These are phyloP conservation scores for Russula brevipes DNA, from an alignment of 768 basidiomycete genomes.

Conservation along the genomic window DNA sequence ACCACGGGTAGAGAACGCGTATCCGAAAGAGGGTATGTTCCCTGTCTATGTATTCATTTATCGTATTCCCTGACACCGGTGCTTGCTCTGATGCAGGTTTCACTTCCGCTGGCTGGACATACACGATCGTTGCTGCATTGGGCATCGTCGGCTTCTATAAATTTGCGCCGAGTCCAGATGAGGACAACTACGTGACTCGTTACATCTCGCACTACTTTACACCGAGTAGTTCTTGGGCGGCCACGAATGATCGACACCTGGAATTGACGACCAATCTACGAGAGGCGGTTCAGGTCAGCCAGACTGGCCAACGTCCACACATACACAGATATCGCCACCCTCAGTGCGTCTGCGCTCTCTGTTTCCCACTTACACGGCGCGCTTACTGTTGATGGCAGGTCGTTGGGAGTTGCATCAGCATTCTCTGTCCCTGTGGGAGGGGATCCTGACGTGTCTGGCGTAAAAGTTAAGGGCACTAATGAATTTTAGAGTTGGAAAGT, in stretches of 20 bases:
- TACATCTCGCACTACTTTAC: constrained; percentile 58
- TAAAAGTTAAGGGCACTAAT: constrained; percentile 21
- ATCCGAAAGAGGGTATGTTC: constrained; percentile 57
- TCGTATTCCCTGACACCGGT: not conserved
- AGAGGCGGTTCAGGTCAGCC: constrained; percentile 40
- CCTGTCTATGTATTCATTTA: not conserved
- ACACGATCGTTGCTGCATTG: constrained; percentile 48
- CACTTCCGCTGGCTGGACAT: constrained; percentile 61
- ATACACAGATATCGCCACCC: constrained; percentile 67
- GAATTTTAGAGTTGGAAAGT: constrained; percentile 8
- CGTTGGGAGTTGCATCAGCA: constrained; percentile 17
- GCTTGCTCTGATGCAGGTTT: constrained; percentile 45
- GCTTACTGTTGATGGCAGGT: constrained; percentile 1
- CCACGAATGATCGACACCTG: constrained; percentile 54
- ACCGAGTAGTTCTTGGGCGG: constrained; percentile 50
- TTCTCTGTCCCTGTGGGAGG: constrained; percentile 23
- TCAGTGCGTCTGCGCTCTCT: constrained; percentile 42
- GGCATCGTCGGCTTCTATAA: constrained; percentile 56
- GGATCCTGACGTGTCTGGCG: constrained; percentile 20
- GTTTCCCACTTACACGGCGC: not conserved
- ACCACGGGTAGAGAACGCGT: constrained; percentile 43
- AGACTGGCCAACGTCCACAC: constrained; percentile 40
- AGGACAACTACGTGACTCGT: constrained; percentile 60
- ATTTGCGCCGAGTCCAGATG: constrained; percentile 55
- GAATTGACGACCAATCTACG: constrained; percentile 41